Base-by-base conservation (phyloP, 768 basidiomycete genomes). In the Hygrocybe coccinea region DNA sequence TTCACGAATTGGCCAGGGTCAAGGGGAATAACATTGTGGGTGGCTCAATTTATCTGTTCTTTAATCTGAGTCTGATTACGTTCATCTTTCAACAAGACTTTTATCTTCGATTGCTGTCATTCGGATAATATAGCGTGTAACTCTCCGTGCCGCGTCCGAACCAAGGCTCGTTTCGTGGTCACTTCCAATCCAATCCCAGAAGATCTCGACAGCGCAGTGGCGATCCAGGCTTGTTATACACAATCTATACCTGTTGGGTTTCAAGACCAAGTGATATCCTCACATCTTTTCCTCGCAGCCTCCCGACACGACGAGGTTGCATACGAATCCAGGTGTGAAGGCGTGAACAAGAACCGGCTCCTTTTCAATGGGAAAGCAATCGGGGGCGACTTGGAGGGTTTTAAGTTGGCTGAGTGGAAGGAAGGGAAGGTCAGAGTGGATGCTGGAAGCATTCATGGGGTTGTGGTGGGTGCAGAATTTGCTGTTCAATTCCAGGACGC, bases 251-350 rank as follows among this genome's bases (percentile, higher is more conserved):
- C 61, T 22, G 21, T 47, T n/a, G 59, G 50, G 17, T 46, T 52
- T 17, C 37, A 12, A 25, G 22, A 61, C 41, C 25, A 54, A 3
- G 48, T 53, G 46, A 62, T 62, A 54, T 15, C 50, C 38, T 60
- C 62, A 44, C 62, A 63, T 44, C 52, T 61, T 45, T 38, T 63
- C 33, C 50, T 63, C 12, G 57, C 62, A 17, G 62, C 62, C 15
- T 62, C 59, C 52, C 46, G 54, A 9, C 50, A 57, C 12, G 54
- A 59, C 21, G 56, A 63, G 48, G 47, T 39, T 10, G 62, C 62
- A 15, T 56, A 53, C 7, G 62, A 63, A 37, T 56, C 56, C 19
- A 14, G 58, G n/a, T 63, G 62, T 48, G 55, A 59, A 50, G 58
- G 57, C 34, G 45, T 39, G 2, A 52, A 55, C 22, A 59, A 59